phyloP scores from a whole-genome alignment of 2,329 filamentous ascomycete species.

The Fusarium miscanthi region DNA sequence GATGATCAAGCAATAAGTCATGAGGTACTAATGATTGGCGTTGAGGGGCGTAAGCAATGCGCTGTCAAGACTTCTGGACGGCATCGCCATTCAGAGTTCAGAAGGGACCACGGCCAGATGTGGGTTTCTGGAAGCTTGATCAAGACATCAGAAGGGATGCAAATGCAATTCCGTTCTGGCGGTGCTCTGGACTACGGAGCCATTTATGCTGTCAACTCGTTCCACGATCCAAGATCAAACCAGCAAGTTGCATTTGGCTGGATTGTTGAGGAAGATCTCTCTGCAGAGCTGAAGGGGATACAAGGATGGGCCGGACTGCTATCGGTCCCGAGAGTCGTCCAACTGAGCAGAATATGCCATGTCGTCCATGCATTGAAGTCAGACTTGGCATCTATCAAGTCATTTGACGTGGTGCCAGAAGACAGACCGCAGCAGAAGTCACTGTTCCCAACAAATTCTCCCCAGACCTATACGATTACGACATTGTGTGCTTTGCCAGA shows the following conservation, averaged over 20 bases:
- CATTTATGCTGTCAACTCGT: background rate
- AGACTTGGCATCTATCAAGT: background rate
- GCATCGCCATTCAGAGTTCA: background rate
- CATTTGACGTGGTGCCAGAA: background rate
- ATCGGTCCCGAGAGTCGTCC: background rate
- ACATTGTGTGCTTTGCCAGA: background rate
- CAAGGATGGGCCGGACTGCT: background rate
- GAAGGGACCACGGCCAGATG: background rate
- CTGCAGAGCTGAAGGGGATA: background rate
- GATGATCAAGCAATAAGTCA: background rate
- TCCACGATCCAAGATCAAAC: background rate
- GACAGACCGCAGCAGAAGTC: background rate
- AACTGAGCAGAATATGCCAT: background rate
- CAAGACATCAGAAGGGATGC: background rate
- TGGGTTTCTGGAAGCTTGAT: background rate
- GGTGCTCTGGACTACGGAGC: background rate
- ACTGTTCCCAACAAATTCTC: accelerated
- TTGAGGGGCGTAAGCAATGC: background rate
- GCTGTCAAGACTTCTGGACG: too few species aligned
- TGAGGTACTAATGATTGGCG: background rate
- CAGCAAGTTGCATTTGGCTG: background rate
- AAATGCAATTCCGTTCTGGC: background rate
- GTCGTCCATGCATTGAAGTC: background rate
- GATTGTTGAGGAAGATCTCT: background rate
- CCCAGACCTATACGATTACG: background rate